phyloP scores from a whole-genome alignment of 2,329 filamentous ascomycete species.

The Triangularia verruculosa region DNA sequence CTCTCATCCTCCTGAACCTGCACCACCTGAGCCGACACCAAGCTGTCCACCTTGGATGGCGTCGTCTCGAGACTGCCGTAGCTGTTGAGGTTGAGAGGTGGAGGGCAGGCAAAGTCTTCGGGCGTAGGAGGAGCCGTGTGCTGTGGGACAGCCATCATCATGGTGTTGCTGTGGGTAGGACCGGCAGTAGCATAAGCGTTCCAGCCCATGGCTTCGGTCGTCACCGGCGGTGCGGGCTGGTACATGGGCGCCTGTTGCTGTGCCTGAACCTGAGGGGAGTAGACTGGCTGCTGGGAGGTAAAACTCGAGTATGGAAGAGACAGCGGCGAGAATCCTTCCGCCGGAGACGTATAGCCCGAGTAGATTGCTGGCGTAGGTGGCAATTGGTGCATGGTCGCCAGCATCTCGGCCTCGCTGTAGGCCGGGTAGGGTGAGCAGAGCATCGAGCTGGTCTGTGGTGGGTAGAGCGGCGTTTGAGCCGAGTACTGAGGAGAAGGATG shows the following conservation, averaged over 20 bases:
- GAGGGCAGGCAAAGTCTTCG: slow-evolving; percentile 44
- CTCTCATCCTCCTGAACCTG: slow-evolving; percentile 49
- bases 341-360: slow-evolving; percentile 58
- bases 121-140: slow-evolving; percentile 57
- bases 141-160: neutral
- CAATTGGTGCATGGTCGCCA: slow-evolving; percentile 41
- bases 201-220: slow-evolving; percentile 12
- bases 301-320: slow-evolving; percentile 45
- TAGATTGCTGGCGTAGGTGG: slow-evolving; percentile 54
- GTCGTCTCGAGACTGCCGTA: neutral
- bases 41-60: neutral
- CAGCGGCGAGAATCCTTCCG: slow-evolving; percentile 49
- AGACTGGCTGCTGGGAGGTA: slow-evolving; percentile 40
- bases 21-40: neutral
- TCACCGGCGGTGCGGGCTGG: slow-evolving; percentile 4
- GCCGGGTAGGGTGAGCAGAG: slow-evolving; percentile 40
- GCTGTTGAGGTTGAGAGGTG: slow-evolving; percentile 4
- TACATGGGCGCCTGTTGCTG: slow-evolving; percentile 13
- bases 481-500: slow-evolving; percentile 60
- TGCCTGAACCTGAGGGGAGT: slow-evolving; percentile 26
- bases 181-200: slow-evolving; percentile 18
- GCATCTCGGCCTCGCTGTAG: slow-evolving; percentile 42
- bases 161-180: neutral
- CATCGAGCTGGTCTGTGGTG: slow-evolving; percentile 35
- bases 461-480: slow-evolving; percentile 36